A percentile compares a stretch with the other conserved stretches of the same genome.
phyloP scores from a whole-genome alignment of 805 yeast genomes.

The Candida odintsovae region DNA sequence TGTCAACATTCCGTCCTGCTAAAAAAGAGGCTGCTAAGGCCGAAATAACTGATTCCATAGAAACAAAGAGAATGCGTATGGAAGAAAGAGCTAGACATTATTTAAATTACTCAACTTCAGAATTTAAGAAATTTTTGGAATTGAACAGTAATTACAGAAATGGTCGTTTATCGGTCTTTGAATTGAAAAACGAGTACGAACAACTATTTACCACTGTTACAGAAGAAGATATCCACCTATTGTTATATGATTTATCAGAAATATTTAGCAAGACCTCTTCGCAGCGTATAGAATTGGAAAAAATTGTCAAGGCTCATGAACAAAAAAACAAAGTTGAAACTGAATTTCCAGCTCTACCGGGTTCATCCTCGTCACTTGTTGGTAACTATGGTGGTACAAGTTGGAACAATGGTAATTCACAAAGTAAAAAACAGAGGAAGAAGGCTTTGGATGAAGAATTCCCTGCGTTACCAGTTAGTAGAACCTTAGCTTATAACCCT shows the following conservation, averaged over 20 bases:
- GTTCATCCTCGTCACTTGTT: conserved; percentile 16
- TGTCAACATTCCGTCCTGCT: conserved; percentile 48
- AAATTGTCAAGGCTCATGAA: conserved; percentile 23
- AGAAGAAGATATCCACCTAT: conserved; percentile 47
- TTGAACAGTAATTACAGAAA: conserved; percentile 44
- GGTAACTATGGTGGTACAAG: conserved; percentile 21
- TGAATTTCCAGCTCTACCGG: conserved; percentile 46
- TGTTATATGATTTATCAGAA: conserved; percentile 58
- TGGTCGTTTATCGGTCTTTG: conserved; percentile 40
- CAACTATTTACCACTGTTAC: conserved; percentile 37
- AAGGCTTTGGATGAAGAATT: conserved; percentile 14
- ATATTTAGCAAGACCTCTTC: conserved; percentile 43
- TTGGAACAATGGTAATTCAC: conserved; percentile 22
- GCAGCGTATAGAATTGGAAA: conserved; percentile 34
- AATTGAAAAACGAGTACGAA: conserved; percentile 41
- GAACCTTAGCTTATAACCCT: conserved; percentile 11
- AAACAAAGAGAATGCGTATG: conserved; percentile 51
- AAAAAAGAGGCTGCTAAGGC: conserved; percentile 16
- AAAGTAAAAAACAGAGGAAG: conserved; percentile 14
- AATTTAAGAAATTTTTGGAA: conserved; percentile 42
- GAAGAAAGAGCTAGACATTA: conserved; percentile 86
- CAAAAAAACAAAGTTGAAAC: conserved; percentile 26
- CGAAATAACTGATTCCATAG: conserved; percentile 31
- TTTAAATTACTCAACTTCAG: conserved; percentile 44
- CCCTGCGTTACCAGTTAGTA: conserved; percentile 26